Percentiles rank a stretch among this genome's conserved stretches.
These are phyloP conservation scores for Gastrolobium villosum DNA, from an alignment of 306 rosid species.

Conservation along the genomic window DNA sequence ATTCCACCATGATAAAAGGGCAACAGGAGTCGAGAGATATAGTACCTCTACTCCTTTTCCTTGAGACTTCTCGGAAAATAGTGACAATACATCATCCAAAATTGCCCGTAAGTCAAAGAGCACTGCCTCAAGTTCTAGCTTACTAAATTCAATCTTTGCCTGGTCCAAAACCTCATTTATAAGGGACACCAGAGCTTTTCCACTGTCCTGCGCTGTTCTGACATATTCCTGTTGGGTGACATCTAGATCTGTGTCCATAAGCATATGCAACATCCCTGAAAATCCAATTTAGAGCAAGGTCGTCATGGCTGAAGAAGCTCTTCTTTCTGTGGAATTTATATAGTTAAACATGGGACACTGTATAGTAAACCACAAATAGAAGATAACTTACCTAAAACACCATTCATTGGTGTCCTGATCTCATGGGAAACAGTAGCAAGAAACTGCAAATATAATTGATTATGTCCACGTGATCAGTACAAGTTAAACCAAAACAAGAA, in stretches of 20 bases:
- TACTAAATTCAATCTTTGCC: conserved; percentile 97
- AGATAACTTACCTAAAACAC: conserved; percentile 87
- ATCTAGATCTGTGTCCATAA: conserved; percentile 95
- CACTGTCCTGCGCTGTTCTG: conserved; percentile 92
- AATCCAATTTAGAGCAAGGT: conserved; percentile 46
- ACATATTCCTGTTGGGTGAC: conserved; percentile 93
- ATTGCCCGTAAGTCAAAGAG: conserved; percentile 77
- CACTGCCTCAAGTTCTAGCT: conserved; percentile 94
- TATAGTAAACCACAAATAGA: conserved; percentile 27
- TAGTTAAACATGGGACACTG: conserved; percentile 17
- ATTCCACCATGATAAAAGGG: not conserved
- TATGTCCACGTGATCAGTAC: conserved; percentile 33
- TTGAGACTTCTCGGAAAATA: conserved; percentile 94
- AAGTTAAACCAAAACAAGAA: conserved; percentile 36
- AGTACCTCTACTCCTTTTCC: conserved; percentile 97
- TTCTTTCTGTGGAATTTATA: not conserved
- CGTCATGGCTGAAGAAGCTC: conserved; percentile 39
- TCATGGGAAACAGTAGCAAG: conserved; percentile 99
- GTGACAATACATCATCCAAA: conserved; percentile 90
- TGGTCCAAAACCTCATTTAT: conserved; percentile 96
- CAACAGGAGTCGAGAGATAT: conserved; percentile 30
- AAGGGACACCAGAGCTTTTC: conserved; percentile 93
- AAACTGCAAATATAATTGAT: conserved; percentile 70
- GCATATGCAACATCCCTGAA: conserved; percentile 98
- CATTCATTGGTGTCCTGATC: conserved; percentile 99